Evolutionary conservation across 305 asterid species (phyloP).

Genomic region (Andrographis paniculata): DNA sequence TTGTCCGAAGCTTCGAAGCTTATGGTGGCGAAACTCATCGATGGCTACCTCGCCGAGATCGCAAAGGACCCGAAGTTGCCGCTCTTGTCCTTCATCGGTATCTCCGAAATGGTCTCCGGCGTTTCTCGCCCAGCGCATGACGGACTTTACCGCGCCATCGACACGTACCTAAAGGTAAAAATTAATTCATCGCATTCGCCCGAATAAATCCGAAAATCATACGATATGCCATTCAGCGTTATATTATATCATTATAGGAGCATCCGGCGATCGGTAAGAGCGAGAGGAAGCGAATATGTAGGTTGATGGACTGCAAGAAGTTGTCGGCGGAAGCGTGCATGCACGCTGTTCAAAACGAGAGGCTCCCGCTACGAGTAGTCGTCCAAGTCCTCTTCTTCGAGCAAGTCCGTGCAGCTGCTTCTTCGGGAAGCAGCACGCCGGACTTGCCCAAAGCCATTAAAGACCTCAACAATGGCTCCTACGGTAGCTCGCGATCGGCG

Average conservation of each 20-base stretch:
- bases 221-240: background rate
- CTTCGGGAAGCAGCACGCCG: slow-evolving; percentile 93
- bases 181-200: slow-evolving; percentile 2
- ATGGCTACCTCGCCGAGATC: slow-evolving; percentile 75
- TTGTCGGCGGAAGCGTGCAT: slow-evolving; percentile 87
- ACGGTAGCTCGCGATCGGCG: slow-evolving; percentile 70
- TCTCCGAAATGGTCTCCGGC: slow-evolving; percentile 73
- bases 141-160: slow-evolving; percentile 81
- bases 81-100: slow-evolving; percentile 41
- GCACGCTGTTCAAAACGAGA: slow-evolving; percentile 93
- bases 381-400: slow-evolving; percentile 92
- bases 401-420: slow-evolving; percentile 89
- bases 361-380: slow-evolving; percentile 79
- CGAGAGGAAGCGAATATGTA: slow-evolving; percentile 72
- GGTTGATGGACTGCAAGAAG: slow-evolving; percentile 90
- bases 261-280: slow-evolving; percentile 88
- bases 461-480: slow-evolving; percentile 60
- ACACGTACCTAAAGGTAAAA: slow-evolving; percentile 81
- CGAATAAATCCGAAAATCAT: background rate
- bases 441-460: slow-evolving; percentile 80
- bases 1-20: slow-evolving; percentile 92
- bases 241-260: slow-evolving; percentile 29
- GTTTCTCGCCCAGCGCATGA: slow-evolving; percentile 71
- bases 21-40: slow-evolving; percentile 87
- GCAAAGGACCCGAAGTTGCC: slow-evolving; percentile 77